Percentiles rank a stretch among this genome's conserved stretches.
phyloP scores from a whole-genome alignment of 345 rosid species.

The Angophora floribunda region DNA sequence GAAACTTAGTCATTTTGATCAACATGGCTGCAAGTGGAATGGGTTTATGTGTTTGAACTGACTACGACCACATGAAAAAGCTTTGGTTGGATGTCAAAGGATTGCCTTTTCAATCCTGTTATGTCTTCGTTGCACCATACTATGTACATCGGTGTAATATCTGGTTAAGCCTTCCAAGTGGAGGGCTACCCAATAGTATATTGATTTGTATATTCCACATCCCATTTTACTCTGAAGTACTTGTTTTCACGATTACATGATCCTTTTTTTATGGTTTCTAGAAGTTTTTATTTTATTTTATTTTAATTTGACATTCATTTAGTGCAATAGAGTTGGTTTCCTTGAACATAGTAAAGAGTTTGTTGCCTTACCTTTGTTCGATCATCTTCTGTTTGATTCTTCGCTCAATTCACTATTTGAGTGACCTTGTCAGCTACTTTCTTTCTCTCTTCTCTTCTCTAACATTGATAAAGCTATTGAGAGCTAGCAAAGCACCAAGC shows the following conservation, averaged over 20 bases:
- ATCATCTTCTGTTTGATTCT: background rate
- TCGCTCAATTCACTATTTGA: background rate
- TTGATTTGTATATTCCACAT: background rate
- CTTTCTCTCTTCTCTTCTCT: background rate
- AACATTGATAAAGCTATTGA: background rate
- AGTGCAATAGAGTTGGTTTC: background rate
- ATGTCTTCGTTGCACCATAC: background rate
- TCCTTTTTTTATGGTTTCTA: background rate
- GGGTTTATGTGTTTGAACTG: too few species aligned
- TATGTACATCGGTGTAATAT: background rate
- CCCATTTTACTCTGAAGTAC: background rate
- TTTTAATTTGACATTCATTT: background rate
- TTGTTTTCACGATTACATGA: background rate
- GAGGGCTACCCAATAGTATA: background rate
- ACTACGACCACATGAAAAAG: background rate
- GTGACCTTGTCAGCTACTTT: background rate
- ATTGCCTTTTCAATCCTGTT: background rate
- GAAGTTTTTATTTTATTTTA: background rate
- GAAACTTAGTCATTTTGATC: too few species aligned
- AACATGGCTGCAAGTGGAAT: too few species aligned
- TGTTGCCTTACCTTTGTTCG: background rate
- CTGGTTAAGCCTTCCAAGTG: background rate
- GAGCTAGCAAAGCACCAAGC: background rate
- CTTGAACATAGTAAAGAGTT: background rate
- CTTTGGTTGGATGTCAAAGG: background rate